Conservation (phyloP, 208 protist genomes). For the Spongospora subterranea region DNA sequence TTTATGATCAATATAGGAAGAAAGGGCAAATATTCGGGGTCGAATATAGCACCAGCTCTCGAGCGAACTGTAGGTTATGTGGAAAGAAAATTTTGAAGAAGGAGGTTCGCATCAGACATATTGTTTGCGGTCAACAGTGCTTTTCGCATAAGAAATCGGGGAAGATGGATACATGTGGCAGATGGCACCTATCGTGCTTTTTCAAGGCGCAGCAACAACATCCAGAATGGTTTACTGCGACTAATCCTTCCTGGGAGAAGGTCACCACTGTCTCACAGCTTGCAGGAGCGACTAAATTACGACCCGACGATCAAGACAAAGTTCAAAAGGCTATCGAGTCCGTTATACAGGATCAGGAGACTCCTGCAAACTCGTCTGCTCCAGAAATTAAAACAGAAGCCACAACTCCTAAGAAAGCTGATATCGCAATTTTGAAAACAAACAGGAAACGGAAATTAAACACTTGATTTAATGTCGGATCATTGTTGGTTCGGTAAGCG, state of each 20-base stretch:
- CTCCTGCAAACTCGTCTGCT: no score
- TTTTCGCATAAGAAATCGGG: neutral
- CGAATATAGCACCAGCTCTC: slow-evolving; percentile 15
- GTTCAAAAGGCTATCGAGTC: no score
- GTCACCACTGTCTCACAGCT: neutral
- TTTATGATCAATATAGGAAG: neutral
- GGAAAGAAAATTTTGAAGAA: neutral
- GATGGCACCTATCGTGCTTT: neutral
- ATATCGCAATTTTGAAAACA: no score
- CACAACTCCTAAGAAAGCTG: no score
- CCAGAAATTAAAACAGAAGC: no score
- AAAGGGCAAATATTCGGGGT: neutral
- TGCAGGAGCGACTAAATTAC: no score
- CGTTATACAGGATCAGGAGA: no score
- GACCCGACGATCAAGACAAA: no score
- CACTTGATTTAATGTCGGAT: no score
- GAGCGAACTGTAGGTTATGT: neutral
- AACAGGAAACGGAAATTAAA: no score
- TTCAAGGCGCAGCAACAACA: neutral
- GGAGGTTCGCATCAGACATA: neutral
- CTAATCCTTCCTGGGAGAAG: neutral
- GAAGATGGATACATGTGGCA: neutral
- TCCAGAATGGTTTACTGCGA: neutral
- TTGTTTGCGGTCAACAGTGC: slow-evolving; percentile 30
- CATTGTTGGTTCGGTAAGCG: no score